A percentile compares a stretch with the other conserved stretches of the same genome.
Evolutionary conservation across 768 basidiomycete genomes (phyloP).

Genomic region (Lentinula boryana): DNA sequence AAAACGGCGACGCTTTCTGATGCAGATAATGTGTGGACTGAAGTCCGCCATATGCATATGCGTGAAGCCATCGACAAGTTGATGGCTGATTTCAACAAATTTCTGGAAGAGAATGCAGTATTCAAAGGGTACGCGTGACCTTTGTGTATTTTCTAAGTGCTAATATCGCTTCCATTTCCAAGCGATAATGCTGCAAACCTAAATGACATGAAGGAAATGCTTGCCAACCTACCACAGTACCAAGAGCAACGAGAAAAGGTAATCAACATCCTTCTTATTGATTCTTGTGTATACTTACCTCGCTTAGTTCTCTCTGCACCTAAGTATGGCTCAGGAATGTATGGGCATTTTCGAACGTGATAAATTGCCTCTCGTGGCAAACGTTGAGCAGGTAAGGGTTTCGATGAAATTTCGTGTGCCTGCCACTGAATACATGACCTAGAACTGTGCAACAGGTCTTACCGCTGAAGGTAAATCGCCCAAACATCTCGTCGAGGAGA

Average conservation of each 20-base stretch:
- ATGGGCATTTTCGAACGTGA: conserved; percentile 91
- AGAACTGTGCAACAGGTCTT: conserved; percentile 92
- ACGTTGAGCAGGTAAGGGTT: conserved; percentile 76
- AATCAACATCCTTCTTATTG: conserved; percentile 5
- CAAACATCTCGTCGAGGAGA: conserved; percentile 92
- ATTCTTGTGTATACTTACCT: background rate
- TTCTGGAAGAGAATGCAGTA: conserved; percentile 89
- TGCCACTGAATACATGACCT: background rate
- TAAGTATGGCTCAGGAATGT: conserved; percentile 97
- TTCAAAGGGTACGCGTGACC: conserved; percentile 68
- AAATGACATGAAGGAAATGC: conserved; percentile 99
- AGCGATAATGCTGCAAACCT: conserved; percentile 78
- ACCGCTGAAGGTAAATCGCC: conserved; percentile 93
- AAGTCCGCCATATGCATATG: conserved; percentile 97
- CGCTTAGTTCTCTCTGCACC: conserved; percentile 84
- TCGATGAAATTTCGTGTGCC: background rate
- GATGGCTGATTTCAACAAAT: conserved; percentile 93
- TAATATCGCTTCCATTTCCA: conserved; percentile 6
- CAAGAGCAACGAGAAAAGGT: conserved; percentile 95
- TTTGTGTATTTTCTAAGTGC: background rate
- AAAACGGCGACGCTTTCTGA: conserved; percentile 86
- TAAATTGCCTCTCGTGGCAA: conserved; percentile 75
- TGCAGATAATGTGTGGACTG: conserved; percentile 84
- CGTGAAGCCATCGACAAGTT: conserved; percentile 96
- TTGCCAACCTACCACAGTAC: conserved; percentile 90